Percentiles rank a stretch among this genome's conserved stretches.
Conservation (phyloP, 2,329 filamentous ascomycete species). For the Claviceps citrina region DNA sequence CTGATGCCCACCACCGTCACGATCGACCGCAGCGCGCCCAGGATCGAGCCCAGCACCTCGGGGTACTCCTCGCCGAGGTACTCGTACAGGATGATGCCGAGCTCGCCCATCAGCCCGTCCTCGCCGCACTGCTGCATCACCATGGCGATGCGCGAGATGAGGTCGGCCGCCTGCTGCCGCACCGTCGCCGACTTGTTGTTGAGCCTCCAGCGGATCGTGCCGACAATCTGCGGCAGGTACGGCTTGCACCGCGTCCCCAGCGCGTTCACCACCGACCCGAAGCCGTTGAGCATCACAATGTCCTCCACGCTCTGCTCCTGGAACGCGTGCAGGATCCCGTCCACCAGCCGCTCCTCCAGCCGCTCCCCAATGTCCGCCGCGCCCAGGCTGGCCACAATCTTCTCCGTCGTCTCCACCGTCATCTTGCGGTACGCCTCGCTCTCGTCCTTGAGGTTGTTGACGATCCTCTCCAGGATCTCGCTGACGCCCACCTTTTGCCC, state of each 20-base stretch:
- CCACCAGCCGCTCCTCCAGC: conserved; percentile 82
- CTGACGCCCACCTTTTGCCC: conserved; percentile 95
- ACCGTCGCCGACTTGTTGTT: conserved; percentile 98
- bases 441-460: conserved; percentile 93
- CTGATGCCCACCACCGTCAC: conserved; percentile 96
- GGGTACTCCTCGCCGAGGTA: conserved; percentile 98
- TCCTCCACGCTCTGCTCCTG: conserved; percentile 97
- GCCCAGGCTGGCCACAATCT: conserved; percentile 81
- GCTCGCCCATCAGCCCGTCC: conserved; percentile 87
- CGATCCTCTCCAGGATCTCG: conserved; percentile 85
- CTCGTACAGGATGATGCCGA: conserved; percentile 89
- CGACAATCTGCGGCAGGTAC: conserved; percentile 92
- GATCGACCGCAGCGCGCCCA: conserved; percentile 86
- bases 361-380: conserved; percentile 88
- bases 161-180: conserved; percentile 87
- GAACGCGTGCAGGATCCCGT: conserved; percentile 90
- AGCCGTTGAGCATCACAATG: conserved; percentile 89
- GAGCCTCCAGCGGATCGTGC: conserved; percentile 85
- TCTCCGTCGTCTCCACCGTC: conserved; percentile 96
- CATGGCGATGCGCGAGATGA: conserved; percentile 93
- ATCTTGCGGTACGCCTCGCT: conserved; percentile 97
- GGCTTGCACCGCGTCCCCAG: conserved; percentile 87
- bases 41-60: conserved; percentile 89
- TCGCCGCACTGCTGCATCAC: conserved; percentile 99
- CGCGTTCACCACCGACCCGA: conserved; percentile 93